phyloP scores from a whole-genome alignment of 805 yeast species.

The Saturnispora galanensis region DNA sequence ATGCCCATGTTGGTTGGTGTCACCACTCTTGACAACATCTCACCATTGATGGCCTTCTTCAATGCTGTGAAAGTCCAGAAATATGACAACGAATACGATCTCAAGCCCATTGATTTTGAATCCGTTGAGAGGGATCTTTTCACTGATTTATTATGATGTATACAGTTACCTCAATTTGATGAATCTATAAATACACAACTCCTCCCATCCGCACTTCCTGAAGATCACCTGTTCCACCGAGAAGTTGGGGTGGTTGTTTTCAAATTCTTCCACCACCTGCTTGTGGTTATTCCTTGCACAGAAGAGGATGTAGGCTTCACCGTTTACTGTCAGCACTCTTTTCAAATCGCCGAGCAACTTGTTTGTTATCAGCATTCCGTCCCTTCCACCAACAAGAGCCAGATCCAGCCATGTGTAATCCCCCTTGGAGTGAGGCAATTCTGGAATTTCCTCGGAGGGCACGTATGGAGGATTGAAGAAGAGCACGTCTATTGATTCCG shows the following conservation, averaged over 20 bases:
- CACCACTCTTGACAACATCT: slow-evolving; percentile 29
- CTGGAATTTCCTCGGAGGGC: slow-evolving; percentile 73
- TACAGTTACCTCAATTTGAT: slow-evolving; percentile 16
- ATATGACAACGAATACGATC: slow-evolving; percentile 56
- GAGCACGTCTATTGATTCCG: slow-evolving; percentile 50
- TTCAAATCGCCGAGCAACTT: slow-evolving; percentile 46
- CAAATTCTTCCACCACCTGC: slow-evolving; percentile 41
- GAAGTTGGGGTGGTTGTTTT: slow-evolving; percentile 34
- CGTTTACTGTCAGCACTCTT: slow-evolving; percentile 41
- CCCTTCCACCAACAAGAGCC: slow-evolving; percentile 81
- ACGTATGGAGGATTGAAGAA: slow-evolving; percentile 96
- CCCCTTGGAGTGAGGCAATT: slow-evolving; percentile 33
- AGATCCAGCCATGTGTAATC: slow-evolving; percentile 73
- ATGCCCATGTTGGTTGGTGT: slow-evolving; percentile 40
- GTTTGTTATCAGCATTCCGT: slow-evolving; percentile 84
- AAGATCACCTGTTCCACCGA: slow-evolving; percentile 38
- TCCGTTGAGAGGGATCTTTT: slow-evolving; percentile 48
- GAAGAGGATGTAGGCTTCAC: slow-evolving; percentile 80
- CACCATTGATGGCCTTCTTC: slow-evolving; percentile 52
- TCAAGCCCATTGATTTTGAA: slow-evolving; percentile 32
- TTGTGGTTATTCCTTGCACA: slow-evolving; percentile 87
- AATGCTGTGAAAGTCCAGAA: slow-evolving; percentile 53
- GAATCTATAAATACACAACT: slow-evolving; percentile 65
- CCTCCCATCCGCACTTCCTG: slow-evolving; percentile 96
- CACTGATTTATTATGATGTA: slow-evolving; percentile 35